phyloP scores from a whole-genome alignment of 2,329 filamentous ascomycete species.

The Ophiocordyceps robertsii region DNA sequence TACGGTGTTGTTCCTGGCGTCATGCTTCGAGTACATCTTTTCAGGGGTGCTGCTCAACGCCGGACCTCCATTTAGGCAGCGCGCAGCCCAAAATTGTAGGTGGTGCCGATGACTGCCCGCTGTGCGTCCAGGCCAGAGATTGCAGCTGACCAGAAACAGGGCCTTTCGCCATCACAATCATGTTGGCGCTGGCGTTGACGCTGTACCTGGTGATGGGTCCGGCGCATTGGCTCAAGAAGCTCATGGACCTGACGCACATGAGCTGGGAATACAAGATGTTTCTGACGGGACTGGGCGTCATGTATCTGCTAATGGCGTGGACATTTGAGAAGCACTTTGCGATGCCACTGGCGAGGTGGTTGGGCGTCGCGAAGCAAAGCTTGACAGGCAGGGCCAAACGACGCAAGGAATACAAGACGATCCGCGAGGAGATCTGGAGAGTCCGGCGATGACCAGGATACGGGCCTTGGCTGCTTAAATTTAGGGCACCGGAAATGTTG shows the following conservation, averaged over 20 bases:
- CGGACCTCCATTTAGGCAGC: slow-evolving; percentile 79
- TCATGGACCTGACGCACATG: slow-evolving; percentile 82
- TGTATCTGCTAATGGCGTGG: slow-evolving; percentile 59
- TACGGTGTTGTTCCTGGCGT: slow-evolving; percentile 76
- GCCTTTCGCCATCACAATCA: slow-evolving; percentile 72
- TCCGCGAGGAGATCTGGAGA: slow-evolving; percentile 42
- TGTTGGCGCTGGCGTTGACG: slow-evolving; percentile 51
- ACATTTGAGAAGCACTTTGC: slow-evolving; percentile 59
- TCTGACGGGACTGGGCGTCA: slow-evolving; percentile 54
- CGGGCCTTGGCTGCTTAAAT: no score
- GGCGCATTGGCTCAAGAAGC: slow-evolving; percentile 48
- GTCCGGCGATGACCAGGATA: background rate
- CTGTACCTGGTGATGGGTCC: slow-evolving; percentile 73
- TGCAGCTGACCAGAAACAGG: slow-evolving; percentile 30
- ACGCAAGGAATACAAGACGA: slow-evolving; percentile 77
- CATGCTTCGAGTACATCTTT: slow-evolving; percentile 90
- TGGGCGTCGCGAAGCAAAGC: slow-evolving; percentile 49
- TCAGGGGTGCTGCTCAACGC: slow-evolving; percentile 81
- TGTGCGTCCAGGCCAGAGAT: background rate
- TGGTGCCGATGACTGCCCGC: slow-evolving; percentile 4
- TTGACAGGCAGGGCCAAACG: slow-evolving; percentile 54
- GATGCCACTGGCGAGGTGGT: slow-evolving; percentile 48
- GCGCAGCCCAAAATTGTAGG: slow-evolving; percentile 66
- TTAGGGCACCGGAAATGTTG: no score
- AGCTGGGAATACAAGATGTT: slow-evolving; percentile 59